These are phyloP conservation scores for Blastocystis sp. DNA, from an alignment of 352 stramenopile species.

Conservation along the genomic window DNA sequence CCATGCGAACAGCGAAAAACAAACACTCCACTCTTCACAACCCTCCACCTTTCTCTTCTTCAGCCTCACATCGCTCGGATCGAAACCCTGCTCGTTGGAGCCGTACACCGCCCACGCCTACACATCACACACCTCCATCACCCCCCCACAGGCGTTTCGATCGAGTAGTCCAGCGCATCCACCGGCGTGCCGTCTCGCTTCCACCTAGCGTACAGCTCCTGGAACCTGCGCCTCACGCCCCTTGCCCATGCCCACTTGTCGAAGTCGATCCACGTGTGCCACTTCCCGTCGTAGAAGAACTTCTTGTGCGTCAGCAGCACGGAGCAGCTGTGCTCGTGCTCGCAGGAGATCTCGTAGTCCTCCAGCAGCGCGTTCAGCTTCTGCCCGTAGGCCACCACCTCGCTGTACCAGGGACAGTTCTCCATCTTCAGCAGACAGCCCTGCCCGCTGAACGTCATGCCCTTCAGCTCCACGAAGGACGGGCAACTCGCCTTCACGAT, in stretches of 20 bases:
- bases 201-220: slow-evolving; percentile 71
- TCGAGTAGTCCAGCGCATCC: slow-evolving; percentile 51
- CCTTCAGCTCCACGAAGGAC: slow-evolving; percentile 92
- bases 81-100: slow-evolving; percentile 89
- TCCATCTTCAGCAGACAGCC: slow-evolving; percentile 95
- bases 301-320: slow-evolving; percentile 85
- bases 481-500: slow-evolving; percentile 79
- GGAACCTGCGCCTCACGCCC: slow-evolving; percentile 28
- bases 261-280: slow-evolving; percentile 99
- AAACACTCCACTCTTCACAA: background rate
- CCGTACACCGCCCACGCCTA: slow-evolving; percentile 91
- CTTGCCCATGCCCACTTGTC: slow-evolving; percentile 80
- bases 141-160: slow-evolving; percentile 25
- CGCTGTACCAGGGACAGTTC: slow-evolving; percentile 94
- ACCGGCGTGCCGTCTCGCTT: slow-evolving; percentile 78
- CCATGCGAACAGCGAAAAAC: background rate
- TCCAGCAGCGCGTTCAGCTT: slow-evolving; percentile 76
- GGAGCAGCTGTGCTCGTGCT: slow-evolving; percentile 91
- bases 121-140: slow-evolving; percentile 73
- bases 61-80: slow-evolving; percentile 85
- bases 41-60: slow-evolving; percentile 31
- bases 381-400: slow-evolving; percentile 75
- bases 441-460: slow-evolving; percentile 93
- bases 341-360: slow-evolving; percentile 86
- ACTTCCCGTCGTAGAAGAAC: slow-evolving; percentile 83